A percentile compares a stretch with the other conserved stretches of the same genome.
These are phyloP conservation scores for Sutorius eximius DNA, from an alignment of 1,284 basidiomycete genomes.

Conservation along the genomic window DNA sequence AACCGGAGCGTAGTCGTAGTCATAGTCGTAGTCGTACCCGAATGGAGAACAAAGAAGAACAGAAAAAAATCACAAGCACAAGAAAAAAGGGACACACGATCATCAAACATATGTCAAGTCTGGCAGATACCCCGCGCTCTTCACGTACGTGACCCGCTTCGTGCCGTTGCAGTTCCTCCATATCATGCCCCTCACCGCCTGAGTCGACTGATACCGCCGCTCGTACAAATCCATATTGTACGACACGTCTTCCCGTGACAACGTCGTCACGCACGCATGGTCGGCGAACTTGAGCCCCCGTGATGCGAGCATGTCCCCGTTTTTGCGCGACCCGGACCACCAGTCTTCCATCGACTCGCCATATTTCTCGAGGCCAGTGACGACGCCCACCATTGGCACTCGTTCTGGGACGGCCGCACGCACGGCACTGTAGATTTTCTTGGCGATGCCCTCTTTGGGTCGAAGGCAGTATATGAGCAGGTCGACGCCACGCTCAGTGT, in stretches of 20 bases:
- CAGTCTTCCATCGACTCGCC: slow-evolving; percentile 33
- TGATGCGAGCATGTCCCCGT: slow-evolving; percentile 28
- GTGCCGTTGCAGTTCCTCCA: slow-evolving; percentile 35
- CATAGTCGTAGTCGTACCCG: slow-evolving; percentile 20
- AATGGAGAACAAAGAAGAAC: neutral
- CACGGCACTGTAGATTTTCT: slow-evolving; percentile 26
- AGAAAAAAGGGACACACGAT: neutral
- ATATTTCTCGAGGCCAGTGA: slow-evolving; percentile 34
- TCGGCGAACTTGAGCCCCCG: slow-evolving; percentile 32
- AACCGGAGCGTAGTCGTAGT: too few relatives aligned
- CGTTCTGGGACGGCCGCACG: slow-evolving; percentile 29
- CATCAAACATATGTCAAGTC: slow-evolving; percentile 24
- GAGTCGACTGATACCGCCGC: slow-evolving; percentile 31
- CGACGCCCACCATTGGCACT: slow-evolving; percentile 35
- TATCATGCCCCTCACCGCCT: slow-evolving; percentile 27
- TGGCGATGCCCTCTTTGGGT: slow-evolving; percentile 32
- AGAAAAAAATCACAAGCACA: neutral
- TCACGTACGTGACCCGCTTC: slow-evolving; percentile 32
- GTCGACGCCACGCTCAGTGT: slow-evolving; percentile 31
- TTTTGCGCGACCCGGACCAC: slow-evolving; percentile 30
- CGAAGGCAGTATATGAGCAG: slow-evolving; percentile 32
- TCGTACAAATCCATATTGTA: slow-evolving; percentile 35
- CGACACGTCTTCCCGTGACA: slow-evolving; percentile 34
- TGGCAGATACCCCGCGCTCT: slow-evolving; percentile 31
- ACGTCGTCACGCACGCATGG: slow-evolving; percentile 35